Percentiles rank a stretch among this genome's conserved stretches.
phyloP scores from a whole-genome alignment of 148 eudicot genomes.

The Selenicereus undatus region DNA sequence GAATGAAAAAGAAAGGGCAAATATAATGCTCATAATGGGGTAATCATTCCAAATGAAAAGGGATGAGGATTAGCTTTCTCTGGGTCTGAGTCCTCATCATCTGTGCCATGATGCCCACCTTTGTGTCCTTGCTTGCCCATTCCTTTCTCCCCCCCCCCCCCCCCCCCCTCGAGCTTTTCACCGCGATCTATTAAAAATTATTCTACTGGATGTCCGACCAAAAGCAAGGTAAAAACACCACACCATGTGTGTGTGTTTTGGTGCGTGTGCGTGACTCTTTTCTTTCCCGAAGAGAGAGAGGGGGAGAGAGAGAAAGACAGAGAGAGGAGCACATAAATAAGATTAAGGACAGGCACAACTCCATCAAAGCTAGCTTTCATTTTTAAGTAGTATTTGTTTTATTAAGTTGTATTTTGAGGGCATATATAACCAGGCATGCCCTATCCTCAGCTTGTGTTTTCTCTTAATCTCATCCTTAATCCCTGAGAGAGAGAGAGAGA shows the following conservation, averaged over 20 bases:
- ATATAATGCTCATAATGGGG: conserved; percentile 43
- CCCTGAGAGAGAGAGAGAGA: conserved; percentile 4
- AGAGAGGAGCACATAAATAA: too few relatives aligned
- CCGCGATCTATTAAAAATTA: conserved; percentile 37
- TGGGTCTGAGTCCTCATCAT: conserved; percentile 39
- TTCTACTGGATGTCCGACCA: conserved; percentile 27
- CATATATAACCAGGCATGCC: conserved; percentile 21
- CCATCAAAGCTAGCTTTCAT: neutral
- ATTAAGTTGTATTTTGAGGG: neutral
- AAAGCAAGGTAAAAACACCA: conserved; percentile 24
- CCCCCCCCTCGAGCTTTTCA: conserved; percentile 52
- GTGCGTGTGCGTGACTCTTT: neutral
- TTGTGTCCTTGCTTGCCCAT: conserved; percentile 18
- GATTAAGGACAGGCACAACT: neutral
- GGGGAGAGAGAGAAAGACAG: too few relatives aligned
- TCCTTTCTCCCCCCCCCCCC: neutral
- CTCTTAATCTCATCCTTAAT: conserved; percentile 28
- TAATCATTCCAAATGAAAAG: conserved; percentile 73
- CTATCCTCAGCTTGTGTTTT: conserved; percentile 18
- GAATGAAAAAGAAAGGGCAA: conserved; percentile 23
- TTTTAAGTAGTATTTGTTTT: neutral
- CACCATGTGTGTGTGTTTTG: conserved; percentile 14
- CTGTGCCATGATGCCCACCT: conserved; percentile 74
- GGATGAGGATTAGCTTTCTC: conserved; percentile 53
- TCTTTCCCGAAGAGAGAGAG: neutral